Conservation (phyloP, 1,284 basidiomycete genomes). For the Testicularia cyperi region DNA sequence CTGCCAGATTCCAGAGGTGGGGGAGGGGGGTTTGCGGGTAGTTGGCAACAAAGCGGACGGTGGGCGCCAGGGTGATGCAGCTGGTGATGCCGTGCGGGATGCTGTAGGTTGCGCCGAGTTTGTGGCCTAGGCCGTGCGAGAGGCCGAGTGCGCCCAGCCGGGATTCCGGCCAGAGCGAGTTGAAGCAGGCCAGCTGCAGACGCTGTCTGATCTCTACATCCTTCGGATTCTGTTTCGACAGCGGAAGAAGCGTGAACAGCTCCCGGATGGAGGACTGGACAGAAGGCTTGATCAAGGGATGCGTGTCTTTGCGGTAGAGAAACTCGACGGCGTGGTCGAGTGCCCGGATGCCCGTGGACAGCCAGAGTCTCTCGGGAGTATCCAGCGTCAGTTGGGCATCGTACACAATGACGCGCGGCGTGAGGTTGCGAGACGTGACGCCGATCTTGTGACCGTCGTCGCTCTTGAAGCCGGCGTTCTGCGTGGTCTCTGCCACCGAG, state of each 20-base stretch:
- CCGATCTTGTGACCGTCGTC: slow-evolving; percentile 71
- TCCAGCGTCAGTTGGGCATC: slow-evolving; percentile 74
- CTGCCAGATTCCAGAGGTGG: slow-evolving; percentile 40
- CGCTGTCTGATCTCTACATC: slow-evolving; percentile 69
- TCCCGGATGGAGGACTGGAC: slow-evolving; percentile 64
- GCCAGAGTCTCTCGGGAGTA: slow-evolving; percentile 76
- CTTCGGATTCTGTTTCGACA: slow-evolving; percentile 67
- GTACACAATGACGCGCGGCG: slow-evolving; percentile 67
- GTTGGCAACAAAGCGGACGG: slow-evolving; percentile 18
- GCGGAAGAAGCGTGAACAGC: slow-evolving; percentile 73
- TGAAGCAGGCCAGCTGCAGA: slow-evolving; percentile 75
- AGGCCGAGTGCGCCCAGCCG: slow-evolving; percentile 69
- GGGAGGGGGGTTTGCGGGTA: slow-evolving; percentile 11
- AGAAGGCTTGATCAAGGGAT: slow-evolving; percentile 64
- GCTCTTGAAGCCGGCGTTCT: slow-evolving; percentile 73
- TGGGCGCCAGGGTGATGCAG: slow-evolving; percentile 69
- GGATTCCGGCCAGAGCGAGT: slow-evolving; percentile 70
- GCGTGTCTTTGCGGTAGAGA: slow-evolving; percentile 68
- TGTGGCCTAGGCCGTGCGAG: slow-evolving; percentile 69
- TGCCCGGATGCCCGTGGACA: slow-evolving; percentile 67
- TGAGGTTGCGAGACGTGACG: slow-evolving; percentile 62
- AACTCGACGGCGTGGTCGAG: slow-evolving; percentile 77
- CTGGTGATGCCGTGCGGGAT: slow-evolving; percentile 82
- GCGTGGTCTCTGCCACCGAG: slow-evolving; percentile 71
- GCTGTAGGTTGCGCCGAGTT: slow-evolving; percentile 72